phyloP scores from a whole-genome alignment of 805 yeast species.

The Saccharomyces eubayanus region DNA sequence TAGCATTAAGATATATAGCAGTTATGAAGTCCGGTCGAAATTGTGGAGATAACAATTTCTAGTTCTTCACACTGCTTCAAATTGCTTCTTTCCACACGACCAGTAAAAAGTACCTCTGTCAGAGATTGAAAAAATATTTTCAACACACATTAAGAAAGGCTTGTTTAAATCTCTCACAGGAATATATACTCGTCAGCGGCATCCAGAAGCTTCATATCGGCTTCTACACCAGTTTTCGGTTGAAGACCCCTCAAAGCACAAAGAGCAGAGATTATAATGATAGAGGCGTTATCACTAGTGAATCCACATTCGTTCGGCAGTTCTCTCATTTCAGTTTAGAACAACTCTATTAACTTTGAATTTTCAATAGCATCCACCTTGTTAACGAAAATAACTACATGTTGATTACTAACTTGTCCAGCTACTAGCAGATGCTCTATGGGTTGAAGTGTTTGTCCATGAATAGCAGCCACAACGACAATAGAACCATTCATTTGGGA shows the following conservation, averaged over 20 bases:
- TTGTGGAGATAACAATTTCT: conserved; percentile 56
- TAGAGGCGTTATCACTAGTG: conserved; percentile 97
- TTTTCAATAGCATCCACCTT: conserved; percentile 97
- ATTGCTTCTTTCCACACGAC: conserved; percentile 97
- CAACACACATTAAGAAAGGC: conserved; percentile 95
- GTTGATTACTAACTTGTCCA: conserved; percentile 98
- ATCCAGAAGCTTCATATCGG: conserved; percentile 73
- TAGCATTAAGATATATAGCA: too few relatives aligned
- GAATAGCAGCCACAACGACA: conserved; percentile 97
- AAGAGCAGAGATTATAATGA: conserved; percentile 95
- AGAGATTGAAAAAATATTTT: conserved; percentile 93
- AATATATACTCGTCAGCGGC: conserved; percentile 89
- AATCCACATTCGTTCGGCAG: conserved; percentile 83
- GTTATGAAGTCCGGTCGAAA: too few relatives aligned
- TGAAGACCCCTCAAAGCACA: conserved; percentile 84
- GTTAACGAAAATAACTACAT: conserved; percentile 94
- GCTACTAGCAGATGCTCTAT: conserved; percentile 97
- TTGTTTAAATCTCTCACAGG: conserved; percentile 93
- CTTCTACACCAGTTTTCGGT: conserved; percentile 87
- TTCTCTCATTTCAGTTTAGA: conserved; percentile 99
- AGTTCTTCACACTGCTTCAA: conserved; percentile 97
- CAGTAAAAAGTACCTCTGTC: conserved; percentile 99
- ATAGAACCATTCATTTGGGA: conserved; percentile 99
- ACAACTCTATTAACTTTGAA: conserved; percentile 98
- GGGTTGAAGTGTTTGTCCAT: conserved; percentile 99